Conservation (phyloP, 768 basidiomycete species). For the Cystobasidiopsis lactophilus region DNA sequence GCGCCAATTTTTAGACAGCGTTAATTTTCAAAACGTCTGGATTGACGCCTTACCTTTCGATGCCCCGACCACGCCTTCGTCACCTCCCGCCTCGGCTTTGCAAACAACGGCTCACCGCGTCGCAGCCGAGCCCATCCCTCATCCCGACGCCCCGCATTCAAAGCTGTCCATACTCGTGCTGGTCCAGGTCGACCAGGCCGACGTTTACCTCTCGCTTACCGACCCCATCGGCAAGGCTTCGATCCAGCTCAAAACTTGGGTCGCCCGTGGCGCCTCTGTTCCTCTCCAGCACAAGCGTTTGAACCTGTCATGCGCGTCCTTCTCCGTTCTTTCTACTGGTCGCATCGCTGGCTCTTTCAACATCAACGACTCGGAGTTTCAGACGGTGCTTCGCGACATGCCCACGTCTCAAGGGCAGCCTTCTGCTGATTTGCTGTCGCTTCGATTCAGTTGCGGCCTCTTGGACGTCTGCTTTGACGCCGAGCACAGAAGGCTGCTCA, state of each 20-base stretch:
- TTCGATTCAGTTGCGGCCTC: background rate
- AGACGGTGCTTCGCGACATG: conserved; percentile 41
- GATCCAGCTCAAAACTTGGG: conserved; percentile 38
- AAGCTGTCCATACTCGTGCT: conserved; percentile 40
- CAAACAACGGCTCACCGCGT: conserved; percentile 46
- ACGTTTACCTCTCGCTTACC: conserved; percentile 58
- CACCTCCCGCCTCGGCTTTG: conserved; percentile 37
- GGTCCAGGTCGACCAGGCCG: conserved; percentile 48
- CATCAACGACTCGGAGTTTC: conserved; percentile 51
- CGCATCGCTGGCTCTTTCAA: conserved; percentile 43
- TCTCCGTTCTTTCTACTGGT: conserved; percentile 16
- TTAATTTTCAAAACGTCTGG: too few relatives aligned
- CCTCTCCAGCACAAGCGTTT: too few relatives aligned
- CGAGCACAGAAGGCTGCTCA: conserved; percentile 4
- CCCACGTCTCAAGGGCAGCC: conserved; percentile 21
- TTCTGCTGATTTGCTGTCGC: conserved; percentile 6
- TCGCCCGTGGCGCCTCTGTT: conserved; percentile 43
- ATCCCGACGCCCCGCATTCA: too few relatives aligned
- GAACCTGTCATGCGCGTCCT: too few relatives aligned
- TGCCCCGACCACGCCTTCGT: conserved; percentile 33
- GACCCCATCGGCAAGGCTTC: conserved; percentile 56
- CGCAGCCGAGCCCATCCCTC: conserved; percentile 14
- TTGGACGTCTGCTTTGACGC: conserved; percentile 2
- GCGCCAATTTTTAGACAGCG: too few relatives aligned
- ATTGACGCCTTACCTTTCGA: background rate